These are phyloP conservation scores for Silybum marianum DNA, from an alignment of 129 eudicot species.

Conservation along the genomic window DNA sequence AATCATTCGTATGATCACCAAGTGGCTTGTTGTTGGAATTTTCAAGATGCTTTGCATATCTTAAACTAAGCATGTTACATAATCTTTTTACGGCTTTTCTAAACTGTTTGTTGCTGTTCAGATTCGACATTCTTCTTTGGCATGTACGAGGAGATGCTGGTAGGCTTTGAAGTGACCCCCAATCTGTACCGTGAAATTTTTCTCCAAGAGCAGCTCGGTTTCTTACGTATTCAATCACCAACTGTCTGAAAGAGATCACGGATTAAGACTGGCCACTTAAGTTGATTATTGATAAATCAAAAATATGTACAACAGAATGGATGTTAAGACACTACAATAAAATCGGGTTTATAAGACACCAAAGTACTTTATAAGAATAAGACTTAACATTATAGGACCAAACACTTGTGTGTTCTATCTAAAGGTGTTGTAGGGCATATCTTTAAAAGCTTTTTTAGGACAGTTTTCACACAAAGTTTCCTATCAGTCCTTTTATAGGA, in stretches of 20 bases:
- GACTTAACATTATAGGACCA: background rate
- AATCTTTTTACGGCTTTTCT: conserved; percentile 69
- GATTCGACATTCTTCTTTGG: conserved; percentile 68
- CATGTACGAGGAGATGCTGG: conserved; percentile 77
- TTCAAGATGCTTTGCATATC: conserved; percentile 64
- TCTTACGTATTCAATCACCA: conserved; percentile 74
- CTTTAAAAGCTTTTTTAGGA: background rate
- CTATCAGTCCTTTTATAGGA: background rate
- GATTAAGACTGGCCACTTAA: background rate
- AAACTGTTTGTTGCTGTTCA: conserved; percentile 50
- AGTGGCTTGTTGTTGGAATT: conserved; percentile 43
- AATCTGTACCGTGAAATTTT: conserved; percentile 63
- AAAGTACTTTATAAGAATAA: too few relatives aligned
- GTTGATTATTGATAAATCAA: conserved; percentile 4
- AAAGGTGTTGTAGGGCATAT: background rate
- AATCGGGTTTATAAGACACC: background rate
- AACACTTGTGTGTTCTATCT: background rate
- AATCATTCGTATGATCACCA: conserved; percentile 32
- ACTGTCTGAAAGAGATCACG: conserved; percentile 50
- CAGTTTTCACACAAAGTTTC: background rate
- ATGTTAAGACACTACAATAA: background rate
- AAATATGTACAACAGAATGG: background rate
- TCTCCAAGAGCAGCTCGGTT: conserved; percentile 83
- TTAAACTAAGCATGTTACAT: conserved; percentile 65
- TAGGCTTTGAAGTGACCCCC: conserved; percentile 62